Base-by-base conservation (phyloP, 1,139 yeast genomes). In the Kodamaea fungicola region DNA sequence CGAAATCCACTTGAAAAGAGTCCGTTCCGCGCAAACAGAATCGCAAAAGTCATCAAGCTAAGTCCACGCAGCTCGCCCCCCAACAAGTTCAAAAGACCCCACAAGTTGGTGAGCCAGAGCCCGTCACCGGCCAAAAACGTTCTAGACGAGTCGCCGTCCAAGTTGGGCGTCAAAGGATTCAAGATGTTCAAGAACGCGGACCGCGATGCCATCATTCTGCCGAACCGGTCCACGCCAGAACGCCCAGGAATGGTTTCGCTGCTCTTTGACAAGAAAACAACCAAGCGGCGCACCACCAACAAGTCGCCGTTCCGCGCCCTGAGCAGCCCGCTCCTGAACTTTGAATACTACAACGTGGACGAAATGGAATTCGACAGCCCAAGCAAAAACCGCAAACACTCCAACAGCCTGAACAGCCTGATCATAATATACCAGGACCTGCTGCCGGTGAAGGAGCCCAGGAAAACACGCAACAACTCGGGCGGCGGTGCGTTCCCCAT, bases 71-170 rank as follows among this genome's bases (percentile, higher is more conserved):
- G 8, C 41, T 6, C 31, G 47, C 32, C 19, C 5, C 19, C 29
- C 12, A 70, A 70, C 44, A 70, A 69, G 43, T 71, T 66, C 45
- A 73, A 73, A 43, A 58, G 77, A 30, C 74, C 77, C 2, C 76
- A 74, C 42, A 65, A 67, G 42, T 54, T 71, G 35, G 68, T 70
- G 12, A 65, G 72, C 43, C 75, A 69, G 46, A 64, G 71, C 8
- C 75, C 76, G 2, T 67, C 75, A 6, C 74, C 74, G 3, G 54
- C 64, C n/a, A 51, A 64, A 5, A 41, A 41, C 30, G 35, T 30
- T 28, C 16, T 30, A 31, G 28, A 10, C 12, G 33, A 22, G 21
- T 61, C 70, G 6, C 71, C 71, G 2, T 59, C 67, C 2, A 60
- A 59, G 39, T 41, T 54, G 25, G 63, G 62, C 8, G 42, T 53